A percentile compares a stretch with the other conserved stretches of the same genome.
Evolutionary conservation across 441 rosid species (phyloP).

Genomic region (Corymbia calophylla): DNA sequence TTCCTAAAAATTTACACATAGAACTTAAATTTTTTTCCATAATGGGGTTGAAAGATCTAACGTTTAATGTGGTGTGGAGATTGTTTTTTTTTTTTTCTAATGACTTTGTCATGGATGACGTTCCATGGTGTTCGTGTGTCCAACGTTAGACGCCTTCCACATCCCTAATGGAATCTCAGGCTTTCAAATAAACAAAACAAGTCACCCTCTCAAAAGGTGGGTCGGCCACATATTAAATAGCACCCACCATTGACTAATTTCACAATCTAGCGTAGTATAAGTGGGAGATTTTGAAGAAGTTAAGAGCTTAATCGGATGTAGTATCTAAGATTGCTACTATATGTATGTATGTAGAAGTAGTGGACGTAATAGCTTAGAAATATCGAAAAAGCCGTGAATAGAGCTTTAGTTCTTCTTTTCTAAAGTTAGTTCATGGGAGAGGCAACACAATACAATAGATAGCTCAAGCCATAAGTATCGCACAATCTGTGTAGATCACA

Average conservation of each 20-base stretch:
- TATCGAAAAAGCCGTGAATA: neutral
- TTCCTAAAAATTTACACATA: neutral
- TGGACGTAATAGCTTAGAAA: neutral
- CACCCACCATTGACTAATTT: neutral
- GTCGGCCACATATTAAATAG: neutral
- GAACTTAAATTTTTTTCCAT: neutral
- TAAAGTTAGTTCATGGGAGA: neutral
- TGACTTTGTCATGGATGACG: neutral
- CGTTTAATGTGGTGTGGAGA: too few species aligned
- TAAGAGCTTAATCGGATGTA: neutral
- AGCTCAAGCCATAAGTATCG: neutral
- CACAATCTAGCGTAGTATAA: neutral
- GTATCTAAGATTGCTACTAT: too few species aligned
- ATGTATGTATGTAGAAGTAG: too few species aligned
- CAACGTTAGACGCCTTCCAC: neutral
- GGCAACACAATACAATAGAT: neutral
- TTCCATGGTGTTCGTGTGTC: neutral
- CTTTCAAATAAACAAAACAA: neutral
- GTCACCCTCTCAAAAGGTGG: neutral
- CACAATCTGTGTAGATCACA: neutral
- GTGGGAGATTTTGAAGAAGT: neutral
- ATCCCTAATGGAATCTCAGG: neutral
- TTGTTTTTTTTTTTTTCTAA: neutral
- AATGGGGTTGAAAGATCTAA: neutral
- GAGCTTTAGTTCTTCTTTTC: neutral